phyloP scores from a whole-genome alignment of 148 eudicot genomes.

The Arbutus unedo region DNA sequence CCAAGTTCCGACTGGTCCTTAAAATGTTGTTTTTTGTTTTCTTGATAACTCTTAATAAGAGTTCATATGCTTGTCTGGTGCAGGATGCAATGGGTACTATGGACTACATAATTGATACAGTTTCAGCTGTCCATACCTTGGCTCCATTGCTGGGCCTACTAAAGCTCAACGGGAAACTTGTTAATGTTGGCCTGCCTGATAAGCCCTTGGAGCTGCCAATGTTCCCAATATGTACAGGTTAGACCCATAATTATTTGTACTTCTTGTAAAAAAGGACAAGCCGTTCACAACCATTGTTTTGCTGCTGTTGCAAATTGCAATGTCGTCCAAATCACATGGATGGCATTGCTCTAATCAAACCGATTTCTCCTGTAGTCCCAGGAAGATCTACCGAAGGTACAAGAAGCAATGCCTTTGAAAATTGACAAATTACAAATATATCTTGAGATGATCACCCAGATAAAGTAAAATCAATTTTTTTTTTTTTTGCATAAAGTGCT shows the following conservation, averaged over 20 bases:
- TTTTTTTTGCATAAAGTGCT: too few relatives aligned
- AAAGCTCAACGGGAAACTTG: constrained; percentile 58
- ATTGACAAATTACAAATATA: too few relatives aligned
- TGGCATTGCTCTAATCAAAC: too few relatives aligned
- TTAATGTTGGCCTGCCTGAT: constrained; percentile 51
- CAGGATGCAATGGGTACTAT: constrained; percentile 61
- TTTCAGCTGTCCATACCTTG: constrained; percentile 57
- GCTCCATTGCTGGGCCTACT: constrained; percentile 54
- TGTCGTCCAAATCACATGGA: background rate
- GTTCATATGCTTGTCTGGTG: background rate
- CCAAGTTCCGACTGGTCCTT: background rate
- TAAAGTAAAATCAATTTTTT: too few relatives aligned
- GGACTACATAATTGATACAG: constrained; percentile 70
- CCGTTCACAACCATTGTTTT: too few relatives aligned
- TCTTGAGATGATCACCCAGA: too few relatives aligned
- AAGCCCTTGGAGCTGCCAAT: constrained; percentile 59
- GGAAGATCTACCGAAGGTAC: too few relatives aligned
- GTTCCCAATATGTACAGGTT: constrained; percentile 47
- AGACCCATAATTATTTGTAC: constrained; percentile 12
- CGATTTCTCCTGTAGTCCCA: too few relatives aligned
- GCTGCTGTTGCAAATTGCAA: background rate
- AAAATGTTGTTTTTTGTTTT: background rate
- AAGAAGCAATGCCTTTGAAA: too few relatives aligned
- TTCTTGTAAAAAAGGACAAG: background rate
- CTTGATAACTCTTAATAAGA: background rate